Base-by-base conservation (phyloP, 2,329 filamentous ascomycete genomes). In the Colletotrichum sansevieriae region DNA sequence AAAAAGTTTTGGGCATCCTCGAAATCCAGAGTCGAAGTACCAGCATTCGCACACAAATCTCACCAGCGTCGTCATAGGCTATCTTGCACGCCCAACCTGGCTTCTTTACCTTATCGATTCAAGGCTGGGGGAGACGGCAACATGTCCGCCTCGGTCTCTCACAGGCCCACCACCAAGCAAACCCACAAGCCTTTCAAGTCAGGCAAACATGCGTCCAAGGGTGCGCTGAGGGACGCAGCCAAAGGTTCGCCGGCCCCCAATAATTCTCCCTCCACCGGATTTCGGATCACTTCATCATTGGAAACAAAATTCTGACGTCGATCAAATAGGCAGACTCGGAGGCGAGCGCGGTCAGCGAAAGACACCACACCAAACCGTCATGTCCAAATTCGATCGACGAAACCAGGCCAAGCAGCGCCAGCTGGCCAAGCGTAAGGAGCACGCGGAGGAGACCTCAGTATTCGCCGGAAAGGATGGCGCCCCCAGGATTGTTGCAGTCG, bases 381-480 rank as follows among this genome's bases (percentile, higher is more conserved):
- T 98, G 93, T 97, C 94, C 68, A 99, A 98, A 82, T 88, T 99
- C 79, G 94, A 97, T 81, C 92, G 96, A 69, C 91, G 94, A 75
- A 98, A 99, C 80, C 94, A 97, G 83, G 93, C 94, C 74, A 95
- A 95, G 80, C 96, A 99, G 84, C 90, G 91, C 79, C 92, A 95
- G 75, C 83, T 92, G 71, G 85, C 90, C 73, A 98, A 98, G 81
- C 90, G 94, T 76, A 90, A 90, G 76, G 94, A 96, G 74, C 92
- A 96, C 76, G 86, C 92, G 55, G 91, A 92, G 73, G 91, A 94
- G 60, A 90, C 88, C 0, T 93, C 90, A 43, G 84, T 99, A 22
- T 99, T 99, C 76, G 82, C 88, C n/a, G 96, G 95, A 4, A 90
- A 90, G 64, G 92, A 97, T 82, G 94, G 92, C 35, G 95, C 95